phyloP scores from a whole-genome alignment of 2,329 filamentous ascomycete species.

The Epichloe scottii region DNA sequence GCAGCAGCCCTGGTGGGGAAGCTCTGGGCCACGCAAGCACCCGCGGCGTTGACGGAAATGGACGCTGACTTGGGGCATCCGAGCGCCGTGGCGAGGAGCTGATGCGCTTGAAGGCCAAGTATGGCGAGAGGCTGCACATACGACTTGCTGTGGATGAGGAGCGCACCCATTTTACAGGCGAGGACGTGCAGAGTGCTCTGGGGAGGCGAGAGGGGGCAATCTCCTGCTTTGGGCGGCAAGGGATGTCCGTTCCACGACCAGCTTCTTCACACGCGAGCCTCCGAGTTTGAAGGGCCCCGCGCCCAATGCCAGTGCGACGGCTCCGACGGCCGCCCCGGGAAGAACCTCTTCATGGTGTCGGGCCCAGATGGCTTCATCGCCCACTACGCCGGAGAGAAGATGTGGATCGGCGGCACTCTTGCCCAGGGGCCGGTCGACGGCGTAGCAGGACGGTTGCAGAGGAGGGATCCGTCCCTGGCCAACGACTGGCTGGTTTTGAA shows the following conservation, averaged over 20 bases:
- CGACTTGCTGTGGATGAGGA: conserved; percentile 79
- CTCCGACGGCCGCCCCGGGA: conserved; percentile 23
- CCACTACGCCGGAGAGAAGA: conserved; percentile 66
- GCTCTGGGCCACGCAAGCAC: conserved; percentile 8
- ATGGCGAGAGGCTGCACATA: conserved; percentile 46
- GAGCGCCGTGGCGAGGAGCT: conserved; percentile 50
- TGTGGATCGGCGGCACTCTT: conserved; percentile 60
- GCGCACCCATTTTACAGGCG: conserved; percentile 46
- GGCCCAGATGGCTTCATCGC: conserved; percentile 84
- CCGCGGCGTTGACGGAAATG: conserved; percentile 11
- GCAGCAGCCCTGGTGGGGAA: conserved; percentile 15
- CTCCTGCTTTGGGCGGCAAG: neutral
- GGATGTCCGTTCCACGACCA: conserved; percentile 21
- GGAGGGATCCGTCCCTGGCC: conserved; percentile 24
- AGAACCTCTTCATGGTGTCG: conserved; percentile 67
- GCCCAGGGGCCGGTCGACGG: conserved; percentile 65
- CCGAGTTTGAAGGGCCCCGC: conserved; percentile 19
- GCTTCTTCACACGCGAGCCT: conserved; percentile 15
- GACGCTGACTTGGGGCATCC: conserved; percentile 12
- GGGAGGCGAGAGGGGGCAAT: neutral
- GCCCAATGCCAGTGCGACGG: conserved; percentile 15
- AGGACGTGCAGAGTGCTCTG: conserved; percentile 30
- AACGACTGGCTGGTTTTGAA: conserved; percentile 42
- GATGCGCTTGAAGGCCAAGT: conserved; percentile 43
- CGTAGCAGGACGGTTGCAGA: conserved; percentile 47